Evolutionary conservation across 2,329 filamentous ascomycete genomes (phyloP).

Genomic region (Leptographium radiaticola): DNA sequence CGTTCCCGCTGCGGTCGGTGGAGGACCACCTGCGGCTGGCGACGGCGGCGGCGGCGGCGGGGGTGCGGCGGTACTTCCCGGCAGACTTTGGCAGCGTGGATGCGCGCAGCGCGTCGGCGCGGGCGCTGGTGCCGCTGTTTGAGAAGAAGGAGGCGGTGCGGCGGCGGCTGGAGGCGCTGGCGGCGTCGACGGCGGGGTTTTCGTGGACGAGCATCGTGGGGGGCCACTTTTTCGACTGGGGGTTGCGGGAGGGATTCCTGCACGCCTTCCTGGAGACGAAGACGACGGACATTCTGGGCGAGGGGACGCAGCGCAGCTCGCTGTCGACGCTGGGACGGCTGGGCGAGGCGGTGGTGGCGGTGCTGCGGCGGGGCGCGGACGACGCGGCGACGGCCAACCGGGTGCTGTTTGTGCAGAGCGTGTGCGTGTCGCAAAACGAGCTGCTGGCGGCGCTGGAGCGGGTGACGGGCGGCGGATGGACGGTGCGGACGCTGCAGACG

Average conservation of each 20-base stretch:
- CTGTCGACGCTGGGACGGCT: constrained; percentile 22
- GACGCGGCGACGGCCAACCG: constrained; percentile 17
- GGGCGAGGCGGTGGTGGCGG: constrained; percentile 19
- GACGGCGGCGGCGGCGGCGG: constrained; percentile 23
- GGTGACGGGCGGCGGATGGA: constrained; percentile 18
- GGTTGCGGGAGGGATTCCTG: constrained; percentile 21
- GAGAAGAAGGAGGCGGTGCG: constrained; percentile 21
- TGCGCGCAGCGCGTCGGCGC: constrained; percentile 19
- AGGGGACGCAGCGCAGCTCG: constrained; percentile 19
- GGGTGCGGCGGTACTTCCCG: constrained; percentile 24
- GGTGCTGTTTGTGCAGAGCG: constrained; percentile 26
- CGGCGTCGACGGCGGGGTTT: constrained; percentile 14
- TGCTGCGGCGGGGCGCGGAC: constrained; percentile 16
- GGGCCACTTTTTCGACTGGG: constrained; percentile 30
- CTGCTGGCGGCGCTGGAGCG: constrained; percentile 21
- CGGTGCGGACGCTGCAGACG: constrained; percentile 20
- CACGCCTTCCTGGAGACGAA: constrained; percentile 19
- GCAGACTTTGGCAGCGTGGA: constrained; percentile 29
- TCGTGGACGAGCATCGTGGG: constrained; percentile 24
- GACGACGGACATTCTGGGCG: constrained; percentile 22
- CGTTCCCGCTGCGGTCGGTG: constrained; percentile 19
- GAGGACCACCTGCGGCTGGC: constrained; percentile 22
- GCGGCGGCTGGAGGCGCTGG: constrained; percentile 16
- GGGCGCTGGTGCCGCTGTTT: constrained; percentile 23
- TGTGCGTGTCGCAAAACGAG: constrained; percentile 24